Base-by-base conservation (phyloP, 2,329 filamentous ascomycete genomes). In the Westerdykella sp. region DNA sequence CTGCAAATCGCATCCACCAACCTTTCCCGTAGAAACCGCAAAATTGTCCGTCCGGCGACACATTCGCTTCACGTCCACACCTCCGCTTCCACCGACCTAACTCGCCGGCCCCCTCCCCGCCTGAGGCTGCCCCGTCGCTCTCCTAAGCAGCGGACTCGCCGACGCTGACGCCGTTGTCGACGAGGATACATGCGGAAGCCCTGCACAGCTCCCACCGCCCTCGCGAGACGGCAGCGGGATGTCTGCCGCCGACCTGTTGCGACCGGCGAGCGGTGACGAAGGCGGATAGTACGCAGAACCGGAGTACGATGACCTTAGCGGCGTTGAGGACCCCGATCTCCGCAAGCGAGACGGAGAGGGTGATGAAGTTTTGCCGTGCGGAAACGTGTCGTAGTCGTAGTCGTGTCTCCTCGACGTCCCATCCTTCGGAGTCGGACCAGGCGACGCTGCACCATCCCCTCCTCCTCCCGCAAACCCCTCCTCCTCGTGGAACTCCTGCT, bases 71-170 rank as follows among this genome's bases (percentile, higher is more conserved):
- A 3, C 7, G 9, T 28, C 25, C 25, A 28, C 25, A 28, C 25
- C 25, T n/a, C n/a, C n/a, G n/a, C 9, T 28, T 28, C 25, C 11
- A 3, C 25, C 3, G 25, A 4, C 4, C 25, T 12, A 12, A 10
- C 9, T 7, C 2, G 25, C 2, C 11, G 7, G 25, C 7, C 25
- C 25, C 25, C 11, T 28, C 25, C 9, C 25, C 25, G 4, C 25
- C 32, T 13, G 32, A 14, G 57, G 59, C 40, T 62, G 57, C 14
- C 56, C 60, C 4, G 59, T 66, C 3, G 62, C 64, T 11, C 62
- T 51, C 34, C 63, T 50, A 1, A 67, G 43, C 32, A 67, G 44
- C 31, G 65, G 64, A 41, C 64, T 68, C 1, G 64, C 57, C 0
- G 59, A 59, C 9, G 56, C 51, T 6, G 53, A 21, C 34, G 51